Base-by-base conservation (phyloP, 192 early-diverging fungal species). In the Coemansia sp. region DNA sequence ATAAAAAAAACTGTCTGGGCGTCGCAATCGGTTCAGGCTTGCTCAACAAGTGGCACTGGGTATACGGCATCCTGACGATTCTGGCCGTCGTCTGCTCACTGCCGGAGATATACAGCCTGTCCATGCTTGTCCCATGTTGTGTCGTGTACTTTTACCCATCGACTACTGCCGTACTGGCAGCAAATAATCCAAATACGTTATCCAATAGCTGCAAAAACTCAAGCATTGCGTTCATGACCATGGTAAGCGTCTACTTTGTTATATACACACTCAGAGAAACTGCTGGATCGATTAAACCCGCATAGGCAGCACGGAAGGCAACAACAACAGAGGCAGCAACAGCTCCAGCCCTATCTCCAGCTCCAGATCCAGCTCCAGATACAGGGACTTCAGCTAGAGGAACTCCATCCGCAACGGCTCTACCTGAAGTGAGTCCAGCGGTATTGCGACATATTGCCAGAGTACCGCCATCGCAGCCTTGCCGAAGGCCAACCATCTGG, bases 1-100 rank as follows among this genome's bases (percentile, higher is more conserved):
- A 72, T 66, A n/a, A n/a, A 23, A 79, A 79, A 55, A 72, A 79
- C 44, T 79, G 69, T 47, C 20, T 79, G 48, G 75, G 75, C 10
- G 61, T 79, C 5, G 75, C 65, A 44, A 55, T 79, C 1, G 75
- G 66, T 41, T 28, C 64, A 5, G 59, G 75, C 7, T 44, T 79
- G 22, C 29, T 55, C 3, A 25, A 55, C 34, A 28, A 38, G 41
- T 79, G 75, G 75, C 75, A 72, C 36, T 79, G 75, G 75, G 75
- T 79, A 9, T 79, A 79, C 63, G 67, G 65, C 8, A 59, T 72
- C 19, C 63, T 72, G 27, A 63, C 66, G 34, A 72, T 72, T 31
- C 45, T 72, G 50, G 75, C 62, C 4, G 50, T 79, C 4, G 69
- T 69, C n/a, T 79, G 75, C 56, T 68, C 70, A 17, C 8, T 47